Evolutionary conservation across 352 stramenopile species (phyloP).

Genomic region (Phytophthora lateralis): DNA sequence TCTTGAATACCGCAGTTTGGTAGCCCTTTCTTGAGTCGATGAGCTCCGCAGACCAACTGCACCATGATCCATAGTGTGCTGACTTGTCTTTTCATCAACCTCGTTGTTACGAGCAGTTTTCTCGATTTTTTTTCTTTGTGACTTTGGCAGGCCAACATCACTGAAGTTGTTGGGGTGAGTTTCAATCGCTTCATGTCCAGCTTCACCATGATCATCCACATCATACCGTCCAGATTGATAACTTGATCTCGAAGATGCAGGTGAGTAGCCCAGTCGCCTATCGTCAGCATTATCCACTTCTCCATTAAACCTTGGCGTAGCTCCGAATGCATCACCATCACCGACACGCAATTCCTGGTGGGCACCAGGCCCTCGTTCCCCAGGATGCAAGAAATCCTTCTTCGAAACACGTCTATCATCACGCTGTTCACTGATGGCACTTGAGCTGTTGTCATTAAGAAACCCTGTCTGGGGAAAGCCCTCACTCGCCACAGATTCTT

Average conservation of each 20-base stretch:
- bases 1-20: neutral
- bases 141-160: neutral
- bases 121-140: neutral
- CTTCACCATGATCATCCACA: slow-evolving; percentile 7
- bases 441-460: neutral
- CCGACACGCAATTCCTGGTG: neutral
- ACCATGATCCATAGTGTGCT: neutral
- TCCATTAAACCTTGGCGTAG: neutral
- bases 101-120: neutral
- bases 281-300: neutral
- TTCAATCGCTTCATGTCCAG: slow-evolving; percentile 5
- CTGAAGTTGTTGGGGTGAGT: neutral
- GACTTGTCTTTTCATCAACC: neutral
- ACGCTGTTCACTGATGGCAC: neutral
- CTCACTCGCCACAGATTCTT: neutral
- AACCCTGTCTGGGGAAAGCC: neutral
- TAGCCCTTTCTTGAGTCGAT: neutral
- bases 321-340: neutral
- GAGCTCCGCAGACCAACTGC: neutral
- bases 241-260: slow-evolving; percentile 7
- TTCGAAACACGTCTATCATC: neutral
- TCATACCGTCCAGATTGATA: slow-evolving; percentile 1
- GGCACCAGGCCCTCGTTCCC: neutral
- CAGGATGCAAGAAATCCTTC: neutral
- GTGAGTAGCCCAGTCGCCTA: slow-evolving; percentile 1